Evolutionary conservation across 495 filamentous ascomycete species (phyloP), one percentile per base, ranked within the genome.

Genomic region (Hypoxylon trugodes): DNA sequence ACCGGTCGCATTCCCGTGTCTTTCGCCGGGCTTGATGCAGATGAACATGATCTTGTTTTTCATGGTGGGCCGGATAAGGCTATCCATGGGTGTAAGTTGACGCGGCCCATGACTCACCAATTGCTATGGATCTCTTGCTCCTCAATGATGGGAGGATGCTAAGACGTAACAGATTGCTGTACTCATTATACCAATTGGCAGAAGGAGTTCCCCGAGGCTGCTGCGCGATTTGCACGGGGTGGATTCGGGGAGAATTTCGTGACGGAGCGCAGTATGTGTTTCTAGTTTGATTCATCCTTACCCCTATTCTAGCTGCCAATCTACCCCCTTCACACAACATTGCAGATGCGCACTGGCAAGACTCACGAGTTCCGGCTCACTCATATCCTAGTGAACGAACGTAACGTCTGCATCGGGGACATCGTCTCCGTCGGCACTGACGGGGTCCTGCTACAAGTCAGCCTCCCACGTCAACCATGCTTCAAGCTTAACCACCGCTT

Each of bases 211-310:
- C 78, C 81, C 8, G 49, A 74, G 0, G 75, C 76, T 2, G 74
- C 77, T 2, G 37, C 73, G 0, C 65, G 62, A 9, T 86, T 87
- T 56, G 40, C 69, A 8, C 73, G 77, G 1, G 84, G 84, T 25
- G 81, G 74, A 1, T 86, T 86, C 61, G 84, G 84, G 16, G 84
- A 87, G 70, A 87, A 87, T 58, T 70, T 87, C 1, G 80, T 84
- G 15, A 73, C 71, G 7, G 59, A 68, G 19, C 72, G 59, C 35
- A 72, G 63, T 66, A 37, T n/a, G 62, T 66, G 41, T 56, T 45
- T 41, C 6, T 7, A 30, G 12, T 25, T 33, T 22, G 10, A 36
- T 54, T 43, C 1, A 48, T 13, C 18, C 12, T 10, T 21, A 28
- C 47, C 57, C 50, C 35, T 61, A 48, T 61, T 54, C 16, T 4